Conservation (phyloP, 2,329 filamentous ascomycete genomes). For the Xylaria sp. region DNA sequence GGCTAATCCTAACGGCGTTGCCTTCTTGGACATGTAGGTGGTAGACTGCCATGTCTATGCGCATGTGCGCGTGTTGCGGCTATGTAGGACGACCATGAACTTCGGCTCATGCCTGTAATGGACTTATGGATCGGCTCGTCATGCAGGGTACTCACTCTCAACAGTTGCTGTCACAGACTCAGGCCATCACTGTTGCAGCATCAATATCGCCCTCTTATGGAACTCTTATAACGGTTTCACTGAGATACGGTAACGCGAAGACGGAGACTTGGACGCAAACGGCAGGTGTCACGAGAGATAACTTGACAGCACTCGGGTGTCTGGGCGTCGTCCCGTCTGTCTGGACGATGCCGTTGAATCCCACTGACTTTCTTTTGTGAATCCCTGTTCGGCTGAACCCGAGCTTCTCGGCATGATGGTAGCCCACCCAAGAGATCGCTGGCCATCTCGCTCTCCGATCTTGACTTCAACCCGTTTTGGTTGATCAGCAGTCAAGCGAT, state of each 20-base stretch:
- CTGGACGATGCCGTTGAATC: slow-evolving; percentile 12
- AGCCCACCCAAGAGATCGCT: not conserved
- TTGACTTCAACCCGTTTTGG: not conserved
- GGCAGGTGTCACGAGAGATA: slow-evolving; percentile 24
- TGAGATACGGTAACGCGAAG: not conserved
- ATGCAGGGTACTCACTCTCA: slow-evolving; percentile 3
- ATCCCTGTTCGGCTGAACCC: slow-evolving; percentile 20
- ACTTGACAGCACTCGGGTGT: not conserved
- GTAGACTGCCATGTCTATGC: not conserved
- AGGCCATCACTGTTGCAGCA: not conserved
- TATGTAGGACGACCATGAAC: slow-evolving; percentile 17
- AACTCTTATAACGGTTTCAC: not conserved
- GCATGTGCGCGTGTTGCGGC: slow-evolving; percentile 9
- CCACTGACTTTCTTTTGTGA: not conserved
- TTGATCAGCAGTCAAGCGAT: not conserved
- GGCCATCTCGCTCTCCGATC: not conserved
- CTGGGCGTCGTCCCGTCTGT: not conserved
- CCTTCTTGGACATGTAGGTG: slow-evolving; percentile 19
- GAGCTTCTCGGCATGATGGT: not conserved
- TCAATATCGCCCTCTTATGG: not conserved
- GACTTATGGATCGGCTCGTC: slow-evolving; percentile 4
- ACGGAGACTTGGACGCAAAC: slow-evolving; percentile 10
- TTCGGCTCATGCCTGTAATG: slow-evolving; percentile 7
- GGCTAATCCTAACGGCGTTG: not conserved
- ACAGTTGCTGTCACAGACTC: not conserved